Evolutionary conservation across 2,329 filamentous ascomycete genomes (phyloP), one percentile per base, ranked within the genome.

Genomic region (Aspergillus chevalieri): DNA sequence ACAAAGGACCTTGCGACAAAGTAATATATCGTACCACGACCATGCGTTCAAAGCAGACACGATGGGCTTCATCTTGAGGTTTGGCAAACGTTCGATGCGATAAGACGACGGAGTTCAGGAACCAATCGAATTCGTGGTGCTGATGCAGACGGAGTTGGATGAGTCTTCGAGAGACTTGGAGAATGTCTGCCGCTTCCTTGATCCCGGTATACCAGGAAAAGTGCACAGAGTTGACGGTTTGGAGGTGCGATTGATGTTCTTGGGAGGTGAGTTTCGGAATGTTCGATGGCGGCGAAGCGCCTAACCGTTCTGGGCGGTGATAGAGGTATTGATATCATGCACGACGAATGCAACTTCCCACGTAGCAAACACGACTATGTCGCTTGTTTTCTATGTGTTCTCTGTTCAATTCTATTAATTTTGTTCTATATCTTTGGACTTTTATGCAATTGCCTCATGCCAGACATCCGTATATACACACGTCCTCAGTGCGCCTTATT

Each of bases 41-140:
- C 91, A 96, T 65, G 91, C 92, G 76, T 95, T 91, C 76, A 91
- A 81, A 59, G 89, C 85, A 67, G 89, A 87, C 62, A 97, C 88
- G 67, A 97, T 78, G 60, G 92, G 91, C 85, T 96, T 96, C 91
- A 96, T 96, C 66, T 65, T 82, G 76, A 71, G 60, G 59, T 28
- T 26, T 44, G 44, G 19, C 26, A 44, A n/a, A 41, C 19, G 38
- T 41, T 21, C 19, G 34, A 36, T 41, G 38, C 38, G 38, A 41
- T 41, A 19, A 19, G 38, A 22, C 38, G 17, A 19, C 38, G 19
- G 38, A 41, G 38, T 38, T 38, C 34, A 38, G 17, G 34, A 19
- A 38, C 17, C 34, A 19, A 38, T 38, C 15, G 7, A n/a, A 38
- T 38, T n/a, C 34, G n/a, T 10, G 9, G n/a, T 17, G 14, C 7